Evolutionary conservation across 108 stramenopile species (phyloP), one percentile per base, ranked within the genome.

Genomic region (Cafeteria roenbergensis): DNA sequence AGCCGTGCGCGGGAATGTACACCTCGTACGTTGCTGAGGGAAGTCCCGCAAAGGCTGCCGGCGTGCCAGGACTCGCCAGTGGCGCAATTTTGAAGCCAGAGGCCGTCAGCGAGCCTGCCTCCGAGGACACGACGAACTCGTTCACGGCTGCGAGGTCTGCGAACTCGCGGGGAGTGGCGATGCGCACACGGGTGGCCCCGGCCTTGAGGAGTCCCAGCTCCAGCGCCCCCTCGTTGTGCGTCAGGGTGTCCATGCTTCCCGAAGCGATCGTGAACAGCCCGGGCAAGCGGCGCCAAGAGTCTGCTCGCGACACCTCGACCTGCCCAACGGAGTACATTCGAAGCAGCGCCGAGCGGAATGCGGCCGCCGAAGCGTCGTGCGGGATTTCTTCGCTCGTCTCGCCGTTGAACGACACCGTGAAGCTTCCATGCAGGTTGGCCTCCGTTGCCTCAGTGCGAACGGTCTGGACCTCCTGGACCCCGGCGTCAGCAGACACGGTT

Each of bases 1-100:
- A 88, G 14, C 90, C 90, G 64, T 77, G 85, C 9, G 86, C 76
- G 82, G 87, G 86, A 48, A 67, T 82, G 59, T 73, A 77, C 54
- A 90, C 79, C 34, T 73, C 36, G n/a, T 61, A 61, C 17, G n/a
- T n/a, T n/a, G n/a, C n/a, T n/a, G n/a, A n/a, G n/a, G n/a, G n/a
- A n/a, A n/a, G n/a, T n/a, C 30, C 9, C 24, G 1, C 34, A 21
- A 32, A 61, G 12, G 17, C 42, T 48, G 42, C 12, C 42, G 12
- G 12, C 12, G 6, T 48, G 12, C 42, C 6, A 12, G 42, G 6
- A 17, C 42, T 17, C 6, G 42, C 12, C 42, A 12, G 42, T 48
- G 17, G 42, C 42, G 42, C 42, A 48, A 17, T 17, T 12, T 48
- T 48, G 17, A 17, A 17, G 17, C 17, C 42, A 1, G 55, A 3